phyloP scores from a whole-genome alignment of 495 filamentous ascomycete species.

The Mycothermus thermophilus region DNA sequence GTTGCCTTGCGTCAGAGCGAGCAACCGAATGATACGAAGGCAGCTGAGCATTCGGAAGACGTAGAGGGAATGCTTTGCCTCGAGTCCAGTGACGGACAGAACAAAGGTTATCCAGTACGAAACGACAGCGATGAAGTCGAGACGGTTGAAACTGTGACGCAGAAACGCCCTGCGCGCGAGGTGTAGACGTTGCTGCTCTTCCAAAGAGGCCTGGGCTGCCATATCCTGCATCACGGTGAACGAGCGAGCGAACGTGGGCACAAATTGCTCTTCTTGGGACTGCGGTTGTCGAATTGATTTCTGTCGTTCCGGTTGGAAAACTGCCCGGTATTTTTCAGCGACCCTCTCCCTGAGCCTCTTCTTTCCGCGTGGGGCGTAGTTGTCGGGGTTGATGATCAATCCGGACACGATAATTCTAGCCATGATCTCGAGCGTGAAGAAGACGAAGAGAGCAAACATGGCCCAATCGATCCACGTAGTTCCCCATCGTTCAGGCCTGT shows the following conservation, averaged over 20 bases:
- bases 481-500: conserved; percentile 46
- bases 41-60: conserved; percentile 95
- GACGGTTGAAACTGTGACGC: conserved; percentile 84
- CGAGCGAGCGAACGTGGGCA: conserved; percentile 64
- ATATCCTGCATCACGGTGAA: conserved; percentile 61
- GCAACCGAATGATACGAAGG: conserved; percentile 76
- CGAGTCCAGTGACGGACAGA: conserved; percentile 52
- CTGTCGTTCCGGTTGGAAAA: conserved; percentile 70
- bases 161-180: conserved; percentile 87
- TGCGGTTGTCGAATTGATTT: conserved; percentile 39
- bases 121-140: conserved; percentile 94
- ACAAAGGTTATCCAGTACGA: conserved; percentile 85
- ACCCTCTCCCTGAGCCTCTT: conserved; percentile 61
- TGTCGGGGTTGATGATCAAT: conserved; percentile 70
- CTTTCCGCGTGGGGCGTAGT: conserved; percentile 69
- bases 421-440: conserved; percentile 79
- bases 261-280: conserved; percentile 28
- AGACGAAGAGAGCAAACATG: conserved; percentile 67
- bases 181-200: conserved; percentile 70
- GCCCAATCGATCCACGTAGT: conserved; percentile 57
- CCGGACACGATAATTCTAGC: conserved; percentile 83
- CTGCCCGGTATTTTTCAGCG: conserved; percentile 53
- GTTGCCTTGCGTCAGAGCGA: conserved; percentile 83
- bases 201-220: conserved; percentile 38
- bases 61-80: conserved; percentile 56